phyloP scores from a whole-genome alignment of 768 basidiomycete species.

The Amanita thiersii region DNA sequence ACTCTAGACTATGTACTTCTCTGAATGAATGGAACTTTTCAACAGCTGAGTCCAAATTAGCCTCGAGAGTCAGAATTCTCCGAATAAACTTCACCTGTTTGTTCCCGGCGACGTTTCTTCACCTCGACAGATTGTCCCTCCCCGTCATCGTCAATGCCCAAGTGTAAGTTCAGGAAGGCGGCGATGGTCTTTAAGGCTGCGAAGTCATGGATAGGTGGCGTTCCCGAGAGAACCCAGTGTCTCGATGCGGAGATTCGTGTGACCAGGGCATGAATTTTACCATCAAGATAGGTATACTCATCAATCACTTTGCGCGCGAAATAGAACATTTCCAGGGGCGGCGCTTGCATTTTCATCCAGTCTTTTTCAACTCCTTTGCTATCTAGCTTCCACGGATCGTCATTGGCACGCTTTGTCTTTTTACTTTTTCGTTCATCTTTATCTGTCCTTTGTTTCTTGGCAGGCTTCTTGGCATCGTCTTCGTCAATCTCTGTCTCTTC shows the following conservation, averaged over 20 bases:
- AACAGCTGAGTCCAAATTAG: slow-evolving; percentile 42
- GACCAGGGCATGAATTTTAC: slow-evolving; percentile 70
- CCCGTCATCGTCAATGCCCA: slow-evolving; percentile 85
- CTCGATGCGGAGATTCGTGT: slow-evolving; percentile 70
- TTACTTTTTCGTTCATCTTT: slow-evolving; percentile 34
- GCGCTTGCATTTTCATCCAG: slow-evolving; percentile 73
- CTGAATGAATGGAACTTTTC: slow-evolving; percentile 97
- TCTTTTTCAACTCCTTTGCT: slow-evolving; percentile 54
- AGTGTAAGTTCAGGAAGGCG: slow-evolving; percentile 81
- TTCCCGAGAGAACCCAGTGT: slow-evolving; percentile 95
- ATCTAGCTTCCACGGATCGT: slow-evolving; percentile 74
- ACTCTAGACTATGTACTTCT: slow-evolving; percentile 84
- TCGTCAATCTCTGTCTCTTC: slow-evolving; percentile 14
- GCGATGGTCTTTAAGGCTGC: slow-evolving; percentile 86
- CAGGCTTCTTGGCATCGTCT: slow-evolving; percentile 27
- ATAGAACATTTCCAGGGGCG: slow-evolving; percentile 89
- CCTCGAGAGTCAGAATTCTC: slow-evolving; percentile 8
- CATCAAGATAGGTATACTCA: slow-evolving; percentile 90
- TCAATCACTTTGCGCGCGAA: slow-evolving; percentile 86
- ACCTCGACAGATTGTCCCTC: slow-evolving; percentile 70
- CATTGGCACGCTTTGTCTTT: slow-evolving; percentile 56
- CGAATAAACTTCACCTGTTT: slow-evolving; percentile 51
- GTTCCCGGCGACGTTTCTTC: slow-evolving; percentile 76
- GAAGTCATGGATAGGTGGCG: slow-evolving; percentile 89
- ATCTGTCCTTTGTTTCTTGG: slow-evolving; percentile 30